phyloP scores from a whole-genome alignment of 1,284 basidiomycete species.

The Tilletia horrida region DNA sequence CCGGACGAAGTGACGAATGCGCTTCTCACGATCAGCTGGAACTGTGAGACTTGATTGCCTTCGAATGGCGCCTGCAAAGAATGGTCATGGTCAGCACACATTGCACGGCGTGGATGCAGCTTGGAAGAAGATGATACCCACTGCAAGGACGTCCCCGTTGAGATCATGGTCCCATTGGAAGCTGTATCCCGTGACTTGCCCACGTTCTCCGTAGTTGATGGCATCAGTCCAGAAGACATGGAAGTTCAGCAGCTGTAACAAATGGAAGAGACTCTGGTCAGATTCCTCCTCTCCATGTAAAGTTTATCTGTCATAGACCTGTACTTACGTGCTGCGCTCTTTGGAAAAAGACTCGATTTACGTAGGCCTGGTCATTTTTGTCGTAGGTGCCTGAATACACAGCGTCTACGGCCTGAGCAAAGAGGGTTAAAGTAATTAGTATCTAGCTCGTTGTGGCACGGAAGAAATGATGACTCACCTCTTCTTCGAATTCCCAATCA shows the following conservation, averaged over 20 bases:
- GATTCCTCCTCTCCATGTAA: too few species aligned
- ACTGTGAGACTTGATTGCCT: slow-evolving; percentile 59
- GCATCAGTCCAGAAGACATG: slow-evolving; percentile 65
- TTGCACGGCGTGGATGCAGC: not conserved
- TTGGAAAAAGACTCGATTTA: slow-evolving; percentile 68
- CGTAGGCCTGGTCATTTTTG: slow-evolving; percentile 62
- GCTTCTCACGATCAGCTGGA: slow-evolving; percentile 60
- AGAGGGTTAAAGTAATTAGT: slow-evolving; percentile 22
- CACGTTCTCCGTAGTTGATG: slow-evolving; percentile 58
- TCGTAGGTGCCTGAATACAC: slow-evolving; percentile 62
- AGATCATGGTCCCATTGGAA: slow-evolving; percentile 70
- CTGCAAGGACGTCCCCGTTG: slow-evolving; percentile 66
- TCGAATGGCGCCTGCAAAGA: slow-evolving; percentile 56
- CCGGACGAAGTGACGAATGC: slow-evolving; percentile 73
- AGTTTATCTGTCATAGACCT: not conserved
- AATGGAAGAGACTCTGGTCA: too few species aligned
- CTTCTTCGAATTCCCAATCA: slow-evolving; percentile 44
- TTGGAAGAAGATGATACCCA: not conserved
- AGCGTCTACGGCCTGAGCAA: slow-evolving; percentile 42
- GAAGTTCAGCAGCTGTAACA: slow-evolving; percentile 55
- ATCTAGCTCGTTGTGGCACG: not conserved
- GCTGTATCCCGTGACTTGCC: slow-evolving; percentile 64
- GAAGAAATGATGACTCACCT: not conserved
- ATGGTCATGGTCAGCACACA: not conserved
- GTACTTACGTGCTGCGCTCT: slow-evolving; percentile 25